Conservation (phyloP, 768 basidiomycete species). For the Nevesoporus exiguus region DNA sequence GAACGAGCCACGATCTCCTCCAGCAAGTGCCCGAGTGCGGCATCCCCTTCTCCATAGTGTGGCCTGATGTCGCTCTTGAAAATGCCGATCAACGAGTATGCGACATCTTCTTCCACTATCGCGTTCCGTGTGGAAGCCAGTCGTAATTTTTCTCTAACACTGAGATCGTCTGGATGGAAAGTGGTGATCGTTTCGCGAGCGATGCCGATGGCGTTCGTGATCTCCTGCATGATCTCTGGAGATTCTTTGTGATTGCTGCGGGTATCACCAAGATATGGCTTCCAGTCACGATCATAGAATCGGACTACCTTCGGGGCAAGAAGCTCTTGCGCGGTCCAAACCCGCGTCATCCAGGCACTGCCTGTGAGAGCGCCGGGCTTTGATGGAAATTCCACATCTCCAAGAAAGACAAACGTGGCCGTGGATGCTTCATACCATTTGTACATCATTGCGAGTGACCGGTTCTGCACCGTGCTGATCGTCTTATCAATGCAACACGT, state of each 20-base stretch:
- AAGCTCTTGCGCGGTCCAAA: slow-evolving; percentile 14
- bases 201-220: slow-evolving; percentile 3
- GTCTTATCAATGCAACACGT: background rate
- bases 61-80: background rate
- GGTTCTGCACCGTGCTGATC: background rate
- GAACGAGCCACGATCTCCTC: background rate
- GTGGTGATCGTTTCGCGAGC: background rate
- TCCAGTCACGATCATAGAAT: slow-evolving; percentile 9
- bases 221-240: slow-evolving; percentile 6
- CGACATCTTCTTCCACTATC: background rate
- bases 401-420: background rate
- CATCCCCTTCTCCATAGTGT: slow-evolving; percentile 6
- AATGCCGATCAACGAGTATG: background rate
- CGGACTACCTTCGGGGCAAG: slow-evolving; percentile 9
- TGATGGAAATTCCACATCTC: background rate
- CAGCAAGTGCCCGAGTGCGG: slow-evolving; percentile 6
- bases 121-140: background rate
- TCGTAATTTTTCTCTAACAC: background rate
- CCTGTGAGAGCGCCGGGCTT: background rate
- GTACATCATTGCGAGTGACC: background rate
- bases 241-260: background rate
- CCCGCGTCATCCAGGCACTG: slow-evolving; percentile 12
- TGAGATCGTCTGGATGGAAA: slow-evolving; percentile 7
- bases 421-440: background rate
- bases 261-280: background rate